These are phyloP conservation scores for Pyrenochaeta sp. DNA, from an alignment of 2,329 filamentous ascomycete genomes.

Conservation along the genomic window DNA sequence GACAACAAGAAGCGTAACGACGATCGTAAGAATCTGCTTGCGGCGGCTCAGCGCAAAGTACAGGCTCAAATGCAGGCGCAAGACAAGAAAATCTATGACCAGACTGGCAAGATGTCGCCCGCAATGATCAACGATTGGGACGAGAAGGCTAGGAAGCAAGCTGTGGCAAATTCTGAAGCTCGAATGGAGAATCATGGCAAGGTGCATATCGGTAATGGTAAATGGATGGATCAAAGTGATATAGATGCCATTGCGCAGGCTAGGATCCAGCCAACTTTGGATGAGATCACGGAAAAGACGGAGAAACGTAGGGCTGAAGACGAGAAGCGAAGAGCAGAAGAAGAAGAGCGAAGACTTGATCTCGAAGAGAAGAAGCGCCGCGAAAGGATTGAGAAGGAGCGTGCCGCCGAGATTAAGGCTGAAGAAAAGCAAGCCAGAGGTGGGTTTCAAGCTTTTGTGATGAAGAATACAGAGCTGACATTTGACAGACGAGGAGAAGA, in stretches of 20 bases:
- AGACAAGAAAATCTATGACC: slow-evolving; percentile 78
- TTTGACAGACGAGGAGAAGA: slow-evolving; percentile 62
- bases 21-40: slow-evolving; percentile 78
- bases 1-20: slow-evolving; percentile 76
- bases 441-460: slow-evolving; percentile 47
- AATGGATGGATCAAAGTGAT: slow-evolving; percentile 77
- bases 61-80: slow-evolving; percentile 77
- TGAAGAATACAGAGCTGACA: slow-evolving; percentile 19
- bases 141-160: slow-evolving; percentile 73
- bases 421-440: slow-evolving; percentile 62
- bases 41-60: slow-evolving; percentile 86
- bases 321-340: slow-evolving; percentile 71
- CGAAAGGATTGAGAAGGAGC: slow-evolving; percentile 63
- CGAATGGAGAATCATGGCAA: slow-evolving; percentile 65
- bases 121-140: slow-evolving; percentile 80
- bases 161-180: slow-evolving; percentile 68
- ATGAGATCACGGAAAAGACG: slow-evolving; percentile 83
- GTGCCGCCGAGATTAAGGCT: slow-evolving; percentile 54
- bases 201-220: slow-evolving; percentile 79
- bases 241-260: slow-evolving; percentile 80
- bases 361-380: slow-evolving; percentile 70
- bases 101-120: slow-evolving; percentile 77
- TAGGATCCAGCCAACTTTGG: slow-evolving; percentile 80
- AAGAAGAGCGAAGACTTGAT: slow-evolving; percentile 68
- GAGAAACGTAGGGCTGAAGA: slow-evolving; percentile 73